Percentiles rank a stretch among this genome's conserved stretches.
phyloP scores from a whole-genome alignment of 2,329 filamentous ascomycete species.

The Neoscytalidium dimidiatum region DNA sequence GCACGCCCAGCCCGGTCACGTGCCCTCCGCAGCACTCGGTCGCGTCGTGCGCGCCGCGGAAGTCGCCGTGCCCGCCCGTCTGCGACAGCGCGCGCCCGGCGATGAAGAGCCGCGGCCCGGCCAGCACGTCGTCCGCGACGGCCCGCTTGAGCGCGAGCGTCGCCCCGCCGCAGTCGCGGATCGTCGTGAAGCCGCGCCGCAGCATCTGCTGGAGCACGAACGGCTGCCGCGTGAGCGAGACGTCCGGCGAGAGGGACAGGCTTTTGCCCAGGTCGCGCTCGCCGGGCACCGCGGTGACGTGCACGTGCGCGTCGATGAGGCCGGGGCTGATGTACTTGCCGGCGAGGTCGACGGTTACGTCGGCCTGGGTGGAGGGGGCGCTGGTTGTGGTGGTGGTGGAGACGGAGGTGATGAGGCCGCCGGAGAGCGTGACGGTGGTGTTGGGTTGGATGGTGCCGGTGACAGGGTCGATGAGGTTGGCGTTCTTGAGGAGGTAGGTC shows the following conservation, averaged over 20 bases:
- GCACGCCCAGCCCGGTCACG: slow-evolving; percentile 42
- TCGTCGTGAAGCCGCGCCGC: slow-evolving; percentile 58
- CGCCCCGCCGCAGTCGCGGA: slow-evolving; percentile 62
- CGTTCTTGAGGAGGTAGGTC: slow-evolving; percentile 43
- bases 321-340: slow-evolving; percentile 53
- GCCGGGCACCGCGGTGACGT: slow-evolving; percentile 24
- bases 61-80: slow-evolving; percentile 61
- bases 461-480: slow-evolving; percentile 46
- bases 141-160: slow-evolving; percentile 58
- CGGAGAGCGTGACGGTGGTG: slow-evolving; percentile 22
- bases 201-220: slow-evolving; percentile 55
- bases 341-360: slow-evolving; percentile 39
- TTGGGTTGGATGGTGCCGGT: slow-evolving; percentile 28
- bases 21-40: slow-evolving; percentile 52
- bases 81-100: slow-evolving; percentile 55
- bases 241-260: slow-evolving; percentile 37
- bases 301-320: slow-evolving; percentile 49
- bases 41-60: slow-evolving; percentile 47
- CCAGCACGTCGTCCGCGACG: slow-evolving; percentile 56
- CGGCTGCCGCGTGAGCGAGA: slow-evolving; percentile 49
- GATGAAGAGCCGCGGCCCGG: slow-evolving; percentile 41
- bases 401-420: slow-evolving; percentile 19
- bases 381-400: neutral
- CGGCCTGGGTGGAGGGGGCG: slow-evolving; percentile 13
- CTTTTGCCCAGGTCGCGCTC: slow-evolving; percentile 17